A percentile compares a stretch with the other conserved stretches of the same genome.
These are phyloP conservation scores for Harrya chromipes DNA, from an alignment of 768 basidiomycete genomes.

Conservation along the genomic window DNA sequence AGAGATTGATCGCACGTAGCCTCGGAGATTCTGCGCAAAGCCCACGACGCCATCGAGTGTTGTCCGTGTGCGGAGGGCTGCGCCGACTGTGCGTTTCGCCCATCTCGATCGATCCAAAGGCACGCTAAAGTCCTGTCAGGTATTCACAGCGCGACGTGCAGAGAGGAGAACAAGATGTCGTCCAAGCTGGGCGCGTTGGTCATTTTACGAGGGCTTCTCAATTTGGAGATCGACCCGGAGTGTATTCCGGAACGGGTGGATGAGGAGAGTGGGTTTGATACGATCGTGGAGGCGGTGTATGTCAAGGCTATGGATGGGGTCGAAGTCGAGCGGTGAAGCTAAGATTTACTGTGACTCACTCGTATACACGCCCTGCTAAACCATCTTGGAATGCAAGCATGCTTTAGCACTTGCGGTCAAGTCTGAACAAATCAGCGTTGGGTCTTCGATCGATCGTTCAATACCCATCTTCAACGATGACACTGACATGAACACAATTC, in stretches of 20 bases:
- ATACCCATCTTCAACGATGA: too few species aligned
- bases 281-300: constrained; percentile 51
- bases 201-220: constrained; percentile 60
- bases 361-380: too few species aligned
- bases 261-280: constrained; percentile 37
- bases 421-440: too few species aligned
- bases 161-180: constrained; percentile 65
- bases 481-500: too few species aligned
- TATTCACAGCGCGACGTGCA: constrained; percentile 62
- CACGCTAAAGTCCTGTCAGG: constrained; percentile 40
- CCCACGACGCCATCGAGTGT: constrained; percentile 50
- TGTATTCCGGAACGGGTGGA: constrained; percentile 35
- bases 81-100: constrained; percentile 48
- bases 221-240: constrained; percentile 37
- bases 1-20: constrained; percentile 34
- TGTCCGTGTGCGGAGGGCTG: constrained; percentile 76
- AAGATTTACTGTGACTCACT: too few species aligned
- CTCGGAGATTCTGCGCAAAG: constrained; percentile 55
- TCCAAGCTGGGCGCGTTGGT: constrained; percentile 76
- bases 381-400: too few species aligned
- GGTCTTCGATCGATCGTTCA: too few species aligned
- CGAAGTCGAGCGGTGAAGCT: constrained; percentile 39
- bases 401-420: too few species aligned
- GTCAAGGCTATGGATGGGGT: constrained; percentile 46
- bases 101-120: not conserved